phyloP scores from a whole-genome alignment of 169 alveolate species.

The Eimeria maxima region DNA sequence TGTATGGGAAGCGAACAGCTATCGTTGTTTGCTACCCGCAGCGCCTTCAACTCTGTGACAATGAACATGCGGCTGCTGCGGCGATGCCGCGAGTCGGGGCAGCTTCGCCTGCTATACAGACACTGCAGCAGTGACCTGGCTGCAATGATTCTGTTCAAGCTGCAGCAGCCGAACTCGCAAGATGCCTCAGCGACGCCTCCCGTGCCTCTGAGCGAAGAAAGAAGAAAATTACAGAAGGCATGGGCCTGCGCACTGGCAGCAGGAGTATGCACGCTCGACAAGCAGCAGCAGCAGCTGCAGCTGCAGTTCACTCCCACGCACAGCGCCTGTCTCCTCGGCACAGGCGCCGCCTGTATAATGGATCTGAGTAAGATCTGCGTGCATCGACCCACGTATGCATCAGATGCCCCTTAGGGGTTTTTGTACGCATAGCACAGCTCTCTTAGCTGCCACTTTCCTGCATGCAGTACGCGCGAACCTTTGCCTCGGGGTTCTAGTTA shows the following conservation, averaged over 20 bases:
- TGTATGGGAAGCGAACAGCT: constrained; percentile 78
- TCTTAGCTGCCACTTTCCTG: not conserved
- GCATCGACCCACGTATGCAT: constrained; percentile 9
- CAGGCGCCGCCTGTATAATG: constrained; percentile 71
- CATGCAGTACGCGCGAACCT: not conserved
- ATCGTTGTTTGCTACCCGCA: constrained; percentile 57
- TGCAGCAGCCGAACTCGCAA: not conserved
- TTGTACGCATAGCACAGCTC: not conserved
- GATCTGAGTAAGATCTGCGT: constrained; percentile 63
- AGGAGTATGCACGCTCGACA: constrained; percentile 63
- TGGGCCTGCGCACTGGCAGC: constrained; percentile 68
- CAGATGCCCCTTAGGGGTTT: not conserved
- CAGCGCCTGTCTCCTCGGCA: constrained; percentile 70
- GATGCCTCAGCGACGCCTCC: not conserved
- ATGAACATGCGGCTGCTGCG: constrained; percentile 70
- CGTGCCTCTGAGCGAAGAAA: not conserved
- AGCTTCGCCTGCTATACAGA: constrained; percentile 61
- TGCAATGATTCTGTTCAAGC: constrained; percentile 15
- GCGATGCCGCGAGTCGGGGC: constrained; percentile 44
- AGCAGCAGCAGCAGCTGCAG: constrained; percentile 77
- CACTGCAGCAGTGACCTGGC: constrained; percentile 76
- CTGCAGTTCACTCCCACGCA: constrained; percentile 37
- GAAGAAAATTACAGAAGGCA: not conserved
- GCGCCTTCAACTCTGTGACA: constrained; percentile 65
- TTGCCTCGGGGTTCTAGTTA: not conserved